Conservation (phyloP, 2,329 filamentous ascomycete genomes). For the Penicillium decumbens region DNA sequence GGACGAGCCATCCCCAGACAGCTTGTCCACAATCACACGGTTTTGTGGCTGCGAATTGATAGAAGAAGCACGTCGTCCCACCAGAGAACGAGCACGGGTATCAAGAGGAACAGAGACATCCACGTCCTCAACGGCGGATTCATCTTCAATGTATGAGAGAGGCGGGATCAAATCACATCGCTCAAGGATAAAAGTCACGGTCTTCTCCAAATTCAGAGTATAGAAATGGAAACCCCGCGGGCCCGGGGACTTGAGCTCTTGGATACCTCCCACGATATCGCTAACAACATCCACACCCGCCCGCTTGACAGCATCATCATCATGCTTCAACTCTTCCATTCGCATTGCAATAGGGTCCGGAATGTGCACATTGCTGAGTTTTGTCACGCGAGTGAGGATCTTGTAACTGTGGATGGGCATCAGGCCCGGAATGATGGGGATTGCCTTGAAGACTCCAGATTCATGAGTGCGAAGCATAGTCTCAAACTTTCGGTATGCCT, state of each 20-base stretch:
- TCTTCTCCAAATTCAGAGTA: conserved; percentile 92
- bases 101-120: conserved; percentile 23
- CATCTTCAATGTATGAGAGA: conserved; percentile 42
- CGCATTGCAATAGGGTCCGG: conserved; percentile 66
- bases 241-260: conserved; percentile 55
- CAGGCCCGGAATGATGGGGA: conserved; percentile 87
- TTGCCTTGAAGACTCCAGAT: conserved; percentile 76
- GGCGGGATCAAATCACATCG: conserved; percentile 72
- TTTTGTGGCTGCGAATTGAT: conserved; percentile 83
- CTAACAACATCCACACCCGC: conserved; percentile 61
- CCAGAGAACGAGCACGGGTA: conserved; percentile 31
- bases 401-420: conserved; percentile 99
- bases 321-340: conserved; percentile 45
- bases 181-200: conserved; percentile 88
- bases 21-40: conserved; percentile 71
- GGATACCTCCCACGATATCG: conserved; percentile 77
- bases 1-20: conserved; percentile 32
- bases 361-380: conserved; percentile 83
- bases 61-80: conserved; percentile 60
- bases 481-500: conserved; percentile 79
- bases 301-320: conserved; percentile 48
- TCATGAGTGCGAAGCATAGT: conserved; percentile 69
- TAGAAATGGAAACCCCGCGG: conserved; percentile 93
- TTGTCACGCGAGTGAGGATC: conserved; percentile 88
- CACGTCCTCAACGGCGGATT: conserved; percentile 44